These are phyloP conservation scores for Diaporthe sp. DNA, from an alignment of 2,329 filamentous ascomycete genomes.

Conservation along the genomic window DNA sequence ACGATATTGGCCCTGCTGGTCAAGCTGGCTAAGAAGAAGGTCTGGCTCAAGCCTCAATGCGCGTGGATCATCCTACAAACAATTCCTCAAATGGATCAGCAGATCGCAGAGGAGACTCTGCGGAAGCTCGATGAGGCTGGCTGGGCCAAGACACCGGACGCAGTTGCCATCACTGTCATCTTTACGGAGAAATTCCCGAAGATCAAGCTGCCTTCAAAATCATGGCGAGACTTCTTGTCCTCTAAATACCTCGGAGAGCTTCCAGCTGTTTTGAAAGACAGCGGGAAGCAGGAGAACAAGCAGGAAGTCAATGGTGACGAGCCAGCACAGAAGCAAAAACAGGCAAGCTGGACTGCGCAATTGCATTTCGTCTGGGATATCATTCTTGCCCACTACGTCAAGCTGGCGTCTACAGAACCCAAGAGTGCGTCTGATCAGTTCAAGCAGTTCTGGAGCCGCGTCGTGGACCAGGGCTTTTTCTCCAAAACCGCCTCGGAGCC, in stretches of 20 bases:
- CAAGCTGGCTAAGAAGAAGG: constrained; percentile 82
- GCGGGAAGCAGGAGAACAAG: constrained; percentile 65
- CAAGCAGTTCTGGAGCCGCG: constrained; percentile 84
- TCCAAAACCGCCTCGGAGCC: constrained; percentile 84
- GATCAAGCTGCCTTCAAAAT: constrained; percentile 73
- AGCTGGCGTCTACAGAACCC: constrained; percentile 47
- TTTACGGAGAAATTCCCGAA: constrained; percentile 74
- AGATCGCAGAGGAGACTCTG: constrained; percentile 72
- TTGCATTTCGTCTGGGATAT: constrained; percentile 91
- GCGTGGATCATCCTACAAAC: constrained; percentile 84
- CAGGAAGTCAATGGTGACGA: constrained; percentile 59
- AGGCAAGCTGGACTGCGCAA: constrained; percentile 82
- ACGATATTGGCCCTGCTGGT: constrained; percentile 80
- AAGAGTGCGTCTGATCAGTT: constrained; percentile 65
- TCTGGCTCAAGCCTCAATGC: constrained; percentile 91
- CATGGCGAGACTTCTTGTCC: constrained; percentile 84
- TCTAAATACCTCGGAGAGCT: constrained; percentile 76
- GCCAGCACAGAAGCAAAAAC: constrained; percentile 61
- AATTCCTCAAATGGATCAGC: constrained; percentile 70
- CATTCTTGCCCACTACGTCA: constrained; percentile 70
- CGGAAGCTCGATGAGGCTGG: constrained; percentile 72
- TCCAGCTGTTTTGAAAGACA: constrained; percentile 84
- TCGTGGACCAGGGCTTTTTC: constrained; percentile 90
- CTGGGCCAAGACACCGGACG: constrained; percentile 85
- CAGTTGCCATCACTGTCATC: constrained; percentile 88